Evolutionary conservation across 2,329 filamentous ascomycete species (phyloP).

Genomic region (Trichoderma endophyticum): DNA sequence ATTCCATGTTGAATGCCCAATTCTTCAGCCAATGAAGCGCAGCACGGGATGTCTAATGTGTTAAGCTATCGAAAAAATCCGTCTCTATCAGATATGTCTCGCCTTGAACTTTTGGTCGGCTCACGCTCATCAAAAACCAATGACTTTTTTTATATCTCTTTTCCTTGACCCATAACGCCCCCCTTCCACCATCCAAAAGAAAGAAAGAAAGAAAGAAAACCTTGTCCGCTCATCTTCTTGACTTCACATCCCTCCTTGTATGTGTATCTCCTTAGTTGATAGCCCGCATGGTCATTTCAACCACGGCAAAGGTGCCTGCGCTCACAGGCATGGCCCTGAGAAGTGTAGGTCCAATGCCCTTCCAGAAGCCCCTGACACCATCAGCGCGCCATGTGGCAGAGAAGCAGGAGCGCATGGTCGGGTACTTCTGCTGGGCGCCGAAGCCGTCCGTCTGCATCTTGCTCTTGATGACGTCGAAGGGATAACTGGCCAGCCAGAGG

Average conservation of each 20-base stretch:
- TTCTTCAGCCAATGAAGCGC: neutral
- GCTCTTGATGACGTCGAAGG: constrained; percentile 96
- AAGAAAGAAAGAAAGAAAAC: neutral
- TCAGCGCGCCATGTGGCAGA: constrained; percentile 74
- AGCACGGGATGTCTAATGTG: neutral
- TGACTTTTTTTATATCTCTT: neutral
- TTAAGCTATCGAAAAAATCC: neutral
- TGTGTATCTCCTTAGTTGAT: constrained; percentile 41
- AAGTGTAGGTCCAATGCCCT: constrained; percentile 84
- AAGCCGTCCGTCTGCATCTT: constrained; percentile 99
- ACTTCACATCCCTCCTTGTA: neutral
- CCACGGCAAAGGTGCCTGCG: constrained; percentile 93
- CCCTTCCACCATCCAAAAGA: neutral
- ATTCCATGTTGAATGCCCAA: constrained; percentile 8
- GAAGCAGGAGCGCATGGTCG: constrained; percentile 86
- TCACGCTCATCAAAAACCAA: neutral
- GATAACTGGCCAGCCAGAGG: constrained; percentile 90
- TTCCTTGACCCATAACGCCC: constrained; percentile 9
- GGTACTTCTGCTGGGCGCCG: constrained; percentile 66
- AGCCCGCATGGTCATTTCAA: constrained; percentile 63
- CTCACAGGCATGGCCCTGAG: constrained; percentile 95
- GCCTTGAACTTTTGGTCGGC: neutral
- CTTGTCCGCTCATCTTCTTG: neutral
- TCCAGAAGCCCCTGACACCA: constrained; percentile 86
- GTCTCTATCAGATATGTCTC: constrained; percentile 3